Percentiles rank a stretch among this genome's conserved stretches.
phyloP scores from a whole-genome alignment of 116 monocot species.

The Papilionanthe hybrid region DNA sequence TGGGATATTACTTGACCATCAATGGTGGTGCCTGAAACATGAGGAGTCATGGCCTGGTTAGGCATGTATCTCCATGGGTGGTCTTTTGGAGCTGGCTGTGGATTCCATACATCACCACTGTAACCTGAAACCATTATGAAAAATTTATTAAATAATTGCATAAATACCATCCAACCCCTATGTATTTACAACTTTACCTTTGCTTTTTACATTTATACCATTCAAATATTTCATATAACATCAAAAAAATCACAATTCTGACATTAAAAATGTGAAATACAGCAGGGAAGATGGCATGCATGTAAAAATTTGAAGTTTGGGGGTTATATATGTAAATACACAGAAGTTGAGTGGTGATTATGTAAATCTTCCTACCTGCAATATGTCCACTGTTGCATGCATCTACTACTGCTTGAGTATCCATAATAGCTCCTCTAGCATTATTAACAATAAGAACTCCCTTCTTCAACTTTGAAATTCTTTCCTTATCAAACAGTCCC shows the following conservation, averaged over 20 bases:
- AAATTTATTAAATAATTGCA: neutral
- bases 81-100: conserved; percentile 96
- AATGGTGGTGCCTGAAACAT: conserved; percentile 91
- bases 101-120: conserved; percentile 95
- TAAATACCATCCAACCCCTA: no score
- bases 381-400: conserved; percentile 85
- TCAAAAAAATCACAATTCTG: no score
- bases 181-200: no score
- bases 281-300: no score
- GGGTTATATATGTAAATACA: no score
- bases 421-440: conserved; percentile 94
- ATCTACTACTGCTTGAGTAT: conserved; percentile 84
- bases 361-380: conserved; percentile 40
- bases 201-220: no score
- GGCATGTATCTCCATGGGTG: conserved; percentile 98
- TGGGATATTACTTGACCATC: conserved; percentile 65
- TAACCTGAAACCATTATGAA: conserved; percentile 54
- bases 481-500: conserved; percentile 85
- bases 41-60: conserved; percentile 98
- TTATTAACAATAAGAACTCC: conserved; percentile 96
- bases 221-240: no score
- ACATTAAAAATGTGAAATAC: no score
- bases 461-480: conserved; percentile 85
- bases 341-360: no score
- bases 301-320: no score